phyloP scores from a whole-genome alignment of 257 asterid species.

The Solanum raphanifolium region DNA sequence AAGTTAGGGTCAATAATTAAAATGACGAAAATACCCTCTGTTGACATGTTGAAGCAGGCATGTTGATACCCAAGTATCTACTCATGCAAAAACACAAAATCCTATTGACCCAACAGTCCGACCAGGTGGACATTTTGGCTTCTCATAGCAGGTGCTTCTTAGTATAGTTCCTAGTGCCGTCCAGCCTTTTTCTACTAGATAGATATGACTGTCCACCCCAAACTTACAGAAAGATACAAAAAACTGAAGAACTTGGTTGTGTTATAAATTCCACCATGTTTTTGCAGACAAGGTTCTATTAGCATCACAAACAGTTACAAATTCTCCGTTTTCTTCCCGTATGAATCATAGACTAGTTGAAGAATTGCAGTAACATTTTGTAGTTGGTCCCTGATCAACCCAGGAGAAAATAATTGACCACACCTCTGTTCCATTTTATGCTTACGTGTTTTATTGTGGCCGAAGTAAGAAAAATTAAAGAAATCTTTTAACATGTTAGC shows the following conservation, averaged over 20 bases:
- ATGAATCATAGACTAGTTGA: background rate
- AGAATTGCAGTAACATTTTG: background rate
- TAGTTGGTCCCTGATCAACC: background rate
- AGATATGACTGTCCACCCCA: background rate
- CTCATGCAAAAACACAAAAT: background rate
- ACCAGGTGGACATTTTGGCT: background rate
- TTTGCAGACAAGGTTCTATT: background rate
- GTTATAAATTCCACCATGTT: background rate
- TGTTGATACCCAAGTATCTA: background rate
- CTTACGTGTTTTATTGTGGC: background rate
- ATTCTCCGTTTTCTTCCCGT: background rate
- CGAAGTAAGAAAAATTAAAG: background rate
- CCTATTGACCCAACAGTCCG: background rate
- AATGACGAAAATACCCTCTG: background rate
- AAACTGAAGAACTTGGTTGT: background rate
- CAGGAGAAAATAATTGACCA: background rate
- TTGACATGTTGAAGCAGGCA: background rate
- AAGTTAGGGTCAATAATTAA: background rate
- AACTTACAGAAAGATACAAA: background rate
- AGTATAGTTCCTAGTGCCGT: background rate
- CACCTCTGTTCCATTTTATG: background rate
- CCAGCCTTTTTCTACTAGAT: background rate
- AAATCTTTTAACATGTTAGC: background rate
- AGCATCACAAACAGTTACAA: background rate
- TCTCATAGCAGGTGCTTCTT: background rate